Percentiles rank a stretch among this genome's conserved stretches.
Evolutionary conservation across 2,329 filamentous ascomycete species (phyloP).

Genomic region (Bertia moriformis): DNA sequence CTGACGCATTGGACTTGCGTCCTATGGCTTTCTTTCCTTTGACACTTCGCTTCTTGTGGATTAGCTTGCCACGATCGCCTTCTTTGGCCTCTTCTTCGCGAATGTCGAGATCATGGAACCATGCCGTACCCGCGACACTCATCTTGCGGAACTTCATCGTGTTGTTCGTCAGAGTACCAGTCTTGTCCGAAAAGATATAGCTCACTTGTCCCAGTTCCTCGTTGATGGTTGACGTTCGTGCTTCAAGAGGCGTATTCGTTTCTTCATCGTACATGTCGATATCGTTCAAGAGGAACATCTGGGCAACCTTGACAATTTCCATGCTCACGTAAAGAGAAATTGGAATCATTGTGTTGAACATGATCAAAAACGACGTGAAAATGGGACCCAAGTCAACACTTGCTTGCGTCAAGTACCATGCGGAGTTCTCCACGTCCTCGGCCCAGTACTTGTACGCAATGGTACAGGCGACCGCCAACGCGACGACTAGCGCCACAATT

Average conservation of each 20-base stretch:
- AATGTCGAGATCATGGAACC: conserved; percentile 64
- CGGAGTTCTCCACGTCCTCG: conserved; percentile 38
- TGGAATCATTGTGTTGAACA: conserved; percentile 91
- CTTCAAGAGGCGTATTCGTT: conserved; percentile 68
- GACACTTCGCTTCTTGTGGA: neutral
- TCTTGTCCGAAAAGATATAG: conserved; percentile 84
- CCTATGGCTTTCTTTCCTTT: neutral
- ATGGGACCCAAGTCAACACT: conserved; percentile 57
- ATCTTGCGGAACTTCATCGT: conserved; percentile 81
- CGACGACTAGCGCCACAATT: conserved; percentile 64
- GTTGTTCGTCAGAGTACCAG: conserved; percentile 77
- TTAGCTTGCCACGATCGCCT: neutral
- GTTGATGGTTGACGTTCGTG: conserved; percentile 77
- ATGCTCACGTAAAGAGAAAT: conserved; percentile 83
- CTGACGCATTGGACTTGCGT: neutral
- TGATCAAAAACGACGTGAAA: conserved; percentile 77
- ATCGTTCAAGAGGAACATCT: conserved; percentile 61
- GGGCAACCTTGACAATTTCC: conserved; percentile 79
- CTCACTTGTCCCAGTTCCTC: conserved; percentile 78
- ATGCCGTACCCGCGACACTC: conserved; percentile 68
- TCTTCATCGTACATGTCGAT: conserved; percentile 76
- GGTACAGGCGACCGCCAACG: conserved; percentile 62
- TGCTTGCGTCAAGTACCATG: conserved; percentile 55
- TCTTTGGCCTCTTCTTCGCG: conserved; percentile 11
- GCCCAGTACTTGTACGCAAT: conserved; percentile 59